Base-by-base conservation (phyloP, 352 stramenopile species). In the Phytophthora macrochlamydospora region DNA sequence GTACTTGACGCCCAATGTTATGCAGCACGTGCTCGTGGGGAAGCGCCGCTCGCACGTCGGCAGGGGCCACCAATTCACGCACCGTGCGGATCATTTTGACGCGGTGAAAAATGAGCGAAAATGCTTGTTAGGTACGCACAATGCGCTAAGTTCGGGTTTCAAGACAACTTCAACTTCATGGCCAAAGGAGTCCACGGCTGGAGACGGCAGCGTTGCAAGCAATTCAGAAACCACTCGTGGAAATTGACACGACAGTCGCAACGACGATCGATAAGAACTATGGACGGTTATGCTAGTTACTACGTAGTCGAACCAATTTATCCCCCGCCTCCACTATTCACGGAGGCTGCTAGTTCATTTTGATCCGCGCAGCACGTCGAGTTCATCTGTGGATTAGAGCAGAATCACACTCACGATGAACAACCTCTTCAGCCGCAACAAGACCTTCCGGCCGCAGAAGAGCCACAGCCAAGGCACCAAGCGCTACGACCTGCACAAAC, bases 401-500 rank as follows among this genome's bases (percentile, higher is more conserved):
- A 7, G 14, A 8, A 11, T 14, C 2, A 18, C n/a, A 4, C 13
- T 38, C 29, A 13, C 32, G 4, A 88, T 86, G 79, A 90, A 83
- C 74, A 85, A 78, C 46, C 72, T 93, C 18, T 93, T 93, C 51
- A 86, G 76, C 62, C 83, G 85, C 60, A 93, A 91, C 72, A 92
- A 91, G 69, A 97, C 89, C 9, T 96, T 93, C 75, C 85, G 88
- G 3, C 89, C 87, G 14, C 87, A 90, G 63, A 97, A 97, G 81
- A 89, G 73, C 58, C 87, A 96, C 71, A 81, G 62, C 62, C 68
- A 86, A 29, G 87, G 85, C 54, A 94, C 85, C 48, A 96, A 96
- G 71, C 83, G 88, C 57, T 87, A 91, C 60, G 83, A 94, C 44
- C 69, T 96, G 37, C 85, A 92, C 79, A 92, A 96, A 63, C 85